Conservation (phyloP, 352 stramenopile genomes). For the Thalassiosira allenii region DNA sequence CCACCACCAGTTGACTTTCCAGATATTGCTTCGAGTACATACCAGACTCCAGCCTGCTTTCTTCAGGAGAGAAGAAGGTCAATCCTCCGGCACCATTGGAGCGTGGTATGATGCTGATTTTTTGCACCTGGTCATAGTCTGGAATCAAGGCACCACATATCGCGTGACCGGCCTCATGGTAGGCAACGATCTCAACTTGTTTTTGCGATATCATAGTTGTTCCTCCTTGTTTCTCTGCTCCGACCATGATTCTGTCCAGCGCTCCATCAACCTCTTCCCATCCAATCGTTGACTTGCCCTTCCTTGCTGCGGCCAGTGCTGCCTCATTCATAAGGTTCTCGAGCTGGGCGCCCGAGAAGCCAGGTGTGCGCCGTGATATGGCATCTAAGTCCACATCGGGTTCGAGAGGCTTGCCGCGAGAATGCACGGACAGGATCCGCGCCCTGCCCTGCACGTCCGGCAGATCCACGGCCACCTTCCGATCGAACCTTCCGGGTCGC, state of each 20-base stretch:
- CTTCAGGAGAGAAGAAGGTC: constrained; percentile 74
- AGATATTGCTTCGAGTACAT: constrained; percentile 71
- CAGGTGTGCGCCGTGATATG: constrained; percentile 68
- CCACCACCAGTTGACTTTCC: constrained; percentile 60
- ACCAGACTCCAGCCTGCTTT: constrained; percentile 67
- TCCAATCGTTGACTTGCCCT: constrained; percentile 70
- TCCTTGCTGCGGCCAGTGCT: constrained; percentile 67
- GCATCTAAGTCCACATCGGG: constrained; percentile 70
- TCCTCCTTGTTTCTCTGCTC: constrained; percentile 72
- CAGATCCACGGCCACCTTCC: constrained; percentile 91
- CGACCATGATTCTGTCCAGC: constrained; percentile 80
- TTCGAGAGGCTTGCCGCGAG: constrained; percentile 69
- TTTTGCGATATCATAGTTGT: constrained; percentile 14
- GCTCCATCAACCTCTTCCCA: constrained; percentile 83
- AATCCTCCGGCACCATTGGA: constrained; percentile 61
- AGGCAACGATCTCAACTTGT: constrained; percentile 67
- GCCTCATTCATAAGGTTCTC: constrained; percentile 88
- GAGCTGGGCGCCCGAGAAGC: constrained; percentile 76
- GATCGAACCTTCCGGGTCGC: constrained; percentile 91
- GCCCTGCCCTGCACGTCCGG: constrained; percentile 88
- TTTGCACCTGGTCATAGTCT: constrained; percentile 63
- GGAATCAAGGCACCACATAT: constrained; percentile 48
- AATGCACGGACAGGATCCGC: constrained; percentile 94
- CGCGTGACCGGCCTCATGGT: constrained; percentile 52
- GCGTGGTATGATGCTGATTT: constrained; percentile 64